Evolutionary conservation across 2,329 filamentous ascomycete species (phyloP), one percentile per base, ranked within the genome.

Genomic region (Alternaria triticina): DNA sequence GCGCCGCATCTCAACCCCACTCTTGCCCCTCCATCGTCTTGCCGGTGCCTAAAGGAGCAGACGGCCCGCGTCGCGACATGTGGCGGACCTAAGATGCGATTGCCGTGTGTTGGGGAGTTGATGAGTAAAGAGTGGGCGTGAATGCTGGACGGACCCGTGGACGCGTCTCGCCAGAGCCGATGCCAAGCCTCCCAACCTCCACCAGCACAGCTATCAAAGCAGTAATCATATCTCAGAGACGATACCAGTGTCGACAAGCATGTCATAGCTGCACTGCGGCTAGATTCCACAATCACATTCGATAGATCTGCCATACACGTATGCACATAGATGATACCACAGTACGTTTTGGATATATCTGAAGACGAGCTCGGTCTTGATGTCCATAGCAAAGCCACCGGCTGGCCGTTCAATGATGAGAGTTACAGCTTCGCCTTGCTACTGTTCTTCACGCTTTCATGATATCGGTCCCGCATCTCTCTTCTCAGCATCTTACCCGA

Each of bases 401-500:
- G 36, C 43, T 4, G 43, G 43, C 22, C 11, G 3, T 1, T 45
- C 20, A 17, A 45, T 45, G 2, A 0, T 40, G n/a, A 17, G 1
- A 10, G 1, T 12, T 65, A 75, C 30, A 75, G 55, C 55, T 70
- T 74, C 5, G 69, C 67, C 23, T 56, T 71, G 2, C 62, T 58
- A 43, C 67, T 59, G 4, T 27, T 43, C 66, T 74, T 73, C 44
- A 75, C 2, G 4, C 66, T 54, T 15, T 68, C 71, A 64, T 76
- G 72, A 28, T 75, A 76, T 20, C 43, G 51, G 56, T 77, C 74
- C 11, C 71, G 59, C 73, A 75, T 76, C 55, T 77, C 72, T 17
- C 74, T 61, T 49, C 74, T 68, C 36, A 77, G 28, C 73, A 75
- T 76, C 60, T 77, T 75, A 7, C 73, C 74, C 4, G 68, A 71